phyloP scores from a whole-genome alignment of 2,329 filamentous ascomycete species.

The Moelleriella libera region DNA sequence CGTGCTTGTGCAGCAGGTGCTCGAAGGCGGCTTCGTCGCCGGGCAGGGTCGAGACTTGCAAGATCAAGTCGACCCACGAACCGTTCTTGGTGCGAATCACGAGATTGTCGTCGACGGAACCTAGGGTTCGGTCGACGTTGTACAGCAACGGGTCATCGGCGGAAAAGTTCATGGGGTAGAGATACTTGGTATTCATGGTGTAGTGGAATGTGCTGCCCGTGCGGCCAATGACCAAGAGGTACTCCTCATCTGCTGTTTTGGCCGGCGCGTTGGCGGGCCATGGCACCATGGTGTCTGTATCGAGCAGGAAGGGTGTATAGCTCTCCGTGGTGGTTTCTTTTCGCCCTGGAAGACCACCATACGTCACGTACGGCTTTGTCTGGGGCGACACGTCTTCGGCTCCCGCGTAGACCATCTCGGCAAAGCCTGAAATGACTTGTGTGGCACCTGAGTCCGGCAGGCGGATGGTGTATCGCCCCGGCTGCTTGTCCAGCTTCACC shows the following conservation, averaged over 20 bases:
- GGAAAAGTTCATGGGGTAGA: conserved; percentile 2
- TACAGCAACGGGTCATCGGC: conserved; percentile 3
- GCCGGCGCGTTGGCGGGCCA: conserved; percentile 1
- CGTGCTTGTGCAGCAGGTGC: conserved; percentile 29
- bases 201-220: background rate
- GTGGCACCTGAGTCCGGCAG: conserved; percentile 7
- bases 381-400: background rate
- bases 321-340: background rate
- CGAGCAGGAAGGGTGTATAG: background rate
- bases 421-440: conserved; percentile 7
- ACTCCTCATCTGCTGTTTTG: background rate
- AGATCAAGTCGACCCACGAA: conserved; percentile 24
- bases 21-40: background rate
- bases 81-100: conserved; percentile 10
- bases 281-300: background rate
- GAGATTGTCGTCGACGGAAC: conserved; percentile 2
- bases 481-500: conserved; percentile 22
- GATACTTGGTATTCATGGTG: conserved; percentile 1
- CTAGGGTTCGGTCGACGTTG: background rate
- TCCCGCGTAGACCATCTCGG: background rate
- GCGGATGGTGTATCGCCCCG: conserved; percentile 21
- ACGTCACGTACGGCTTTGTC: background rate
- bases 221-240: background rate
- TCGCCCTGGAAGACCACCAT: background rate
- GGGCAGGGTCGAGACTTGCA: conserved; percentile 8